Evolutionary conservation across 2,329 filamentous ascomycete species (phyloP).

Genomic region (Fusarium newnesense): DNA sequence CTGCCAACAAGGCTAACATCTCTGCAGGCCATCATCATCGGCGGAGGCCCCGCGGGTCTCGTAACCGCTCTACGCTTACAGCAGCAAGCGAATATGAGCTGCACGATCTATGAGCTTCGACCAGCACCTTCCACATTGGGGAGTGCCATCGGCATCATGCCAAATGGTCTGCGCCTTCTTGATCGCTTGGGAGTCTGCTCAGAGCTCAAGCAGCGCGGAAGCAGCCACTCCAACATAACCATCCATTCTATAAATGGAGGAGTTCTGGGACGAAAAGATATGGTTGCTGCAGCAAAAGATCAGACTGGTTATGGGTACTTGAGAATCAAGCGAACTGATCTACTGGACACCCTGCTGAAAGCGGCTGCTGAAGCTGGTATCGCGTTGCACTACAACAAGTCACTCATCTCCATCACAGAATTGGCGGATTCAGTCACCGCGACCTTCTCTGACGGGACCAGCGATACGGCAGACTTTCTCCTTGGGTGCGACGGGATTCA

Average conservation of each 20-base stretch:
- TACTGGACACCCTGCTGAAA: background rate
- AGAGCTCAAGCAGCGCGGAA: background rate
- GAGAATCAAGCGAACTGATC: background rate
- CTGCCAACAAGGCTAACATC: background rate
- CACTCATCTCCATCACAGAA: background rate
- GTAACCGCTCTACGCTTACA: background rate
- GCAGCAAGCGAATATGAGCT: background rate
- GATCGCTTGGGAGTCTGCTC: slow-evolving; percentile 1
- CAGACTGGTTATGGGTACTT: background rate
- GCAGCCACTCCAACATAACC: background rate
- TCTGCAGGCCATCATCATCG: background rate
- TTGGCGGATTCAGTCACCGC: background rate
- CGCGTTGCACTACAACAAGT: background rate
- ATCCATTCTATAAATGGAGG: background rate
- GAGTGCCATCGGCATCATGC: background rate
- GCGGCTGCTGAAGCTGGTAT: background rate
- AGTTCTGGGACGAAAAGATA: background rate
- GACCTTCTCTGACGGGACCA: background rate
- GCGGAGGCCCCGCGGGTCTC: background rate
- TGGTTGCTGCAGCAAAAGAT: background rate
- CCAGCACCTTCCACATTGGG: background rate
- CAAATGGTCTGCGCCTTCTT: background rate
- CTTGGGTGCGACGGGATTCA: slow-evolving; percentile 1
- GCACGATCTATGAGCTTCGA: background rate
- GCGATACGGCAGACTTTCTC: background rate